phyloP scores from a whole-genome alignment of 1,284 basidiomycete genomes.

The Sparassis latifolia region DNA sequence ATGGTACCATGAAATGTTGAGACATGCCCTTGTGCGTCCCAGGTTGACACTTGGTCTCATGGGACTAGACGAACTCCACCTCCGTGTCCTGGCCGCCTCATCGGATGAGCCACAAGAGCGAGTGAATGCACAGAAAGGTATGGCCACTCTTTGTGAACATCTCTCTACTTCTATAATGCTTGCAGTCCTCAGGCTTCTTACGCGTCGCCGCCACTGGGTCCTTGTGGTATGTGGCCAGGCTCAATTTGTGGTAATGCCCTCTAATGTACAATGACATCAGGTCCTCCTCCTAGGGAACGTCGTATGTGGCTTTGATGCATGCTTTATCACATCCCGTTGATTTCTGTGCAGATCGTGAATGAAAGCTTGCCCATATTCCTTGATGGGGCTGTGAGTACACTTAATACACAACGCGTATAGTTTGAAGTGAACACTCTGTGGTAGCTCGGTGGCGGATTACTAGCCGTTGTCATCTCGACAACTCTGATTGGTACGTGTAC shows the following conservation, averaged over 20 bases:
- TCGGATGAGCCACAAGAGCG: conserved; percentile 69
- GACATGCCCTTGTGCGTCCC: neutral
- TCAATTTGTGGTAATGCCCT: too few species aligned
- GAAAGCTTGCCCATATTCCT: conserved; percentile 93
- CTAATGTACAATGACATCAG: conserved; percentile 27
- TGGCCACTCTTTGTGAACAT: neutral
- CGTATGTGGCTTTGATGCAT: conserved; percentile 37
- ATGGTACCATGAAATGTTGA: neutral
- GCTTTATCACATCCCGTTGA: neutral
- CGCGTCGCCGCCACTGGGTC: conserved; percentile 89
- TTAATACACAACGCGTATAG: too few species aligned
- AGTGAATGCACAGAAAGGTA: conserved; percentile 66
- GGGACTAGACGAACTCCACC: conserved; percentile 91
- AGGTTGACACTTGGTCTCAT: conserved; percentile 87
- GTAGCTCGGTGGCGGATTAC: conserved; percentile 77
- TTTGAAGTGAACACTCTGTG: neutral
- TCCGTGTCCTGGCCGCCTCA: conserved; percentile 79
- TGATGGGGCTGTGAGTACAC: conserved; percentile 68
- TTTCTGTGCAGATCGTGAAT: conserved; percentile 64
- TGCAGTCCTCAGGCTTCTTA: conserved; percentile 71
- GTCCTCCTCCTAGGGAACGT: conserved; percentile 82
- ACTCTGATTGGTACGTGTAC: conserved; percentile 64
- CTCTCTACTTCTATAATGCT: neutral
- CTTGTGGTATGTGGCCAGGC: conserved; percentile 59
- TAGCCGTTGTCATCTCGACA: conserved; percentile 81